phyloP scores from a whole-genome alignment of 345 rosid species.

The Citrus unshiu region DNA sequence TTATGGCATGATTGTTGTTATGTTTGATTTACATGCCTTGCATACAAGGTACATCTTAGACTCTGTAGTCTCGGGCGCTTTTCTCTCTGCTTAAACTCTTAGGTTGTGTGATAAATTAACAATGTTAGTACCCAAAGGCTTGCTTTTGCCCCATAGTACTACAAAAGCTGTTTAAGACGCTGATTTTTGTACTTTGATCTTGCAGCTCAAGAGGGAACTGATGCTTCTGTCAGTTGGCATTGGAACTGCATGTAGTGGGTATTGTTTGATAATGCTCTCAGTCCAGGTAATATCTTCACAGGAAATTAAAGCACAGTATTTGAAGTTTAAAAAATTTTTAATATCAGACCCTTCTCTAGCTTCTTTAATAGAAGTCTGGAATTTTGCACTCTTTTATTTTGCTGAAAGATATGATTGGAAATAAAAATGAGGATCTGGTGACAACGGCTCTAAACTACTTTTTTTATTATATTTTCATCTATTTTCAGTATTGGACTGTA shows the following conservation, averaged over 20 bases:
- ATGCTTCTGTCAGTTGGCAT: conserved; percentile 70
- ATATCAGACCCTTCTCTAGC: neutral
- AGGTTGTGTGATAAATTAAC: neutral
- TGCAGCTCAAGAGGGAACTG: conserved; percentile 80
- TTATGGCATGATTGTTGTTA: neutral
- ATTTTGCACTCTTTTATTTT: neutral
- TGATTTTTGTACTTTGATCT: conserved; percentile 18
- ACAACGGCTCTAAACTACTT: neutral
- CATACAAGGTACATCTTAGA: neutral
- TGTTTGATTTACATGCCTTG: neutral
- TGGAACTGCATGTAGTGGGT: conserved; percentile 77
- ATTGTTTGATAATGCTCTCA: conserved; percentile 69
- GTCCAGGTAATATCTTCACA: conserved; percentile 49
- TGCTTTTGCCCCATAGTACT: neutral
- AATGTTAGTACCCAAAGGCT: neutral
- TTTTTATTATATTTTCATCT: neutral
- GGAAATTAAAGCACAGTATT: neutral
- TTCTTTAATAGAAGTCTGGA: neutral
- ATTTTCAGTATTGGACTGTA: neutral
- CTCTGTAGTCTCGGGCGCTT: neutral
- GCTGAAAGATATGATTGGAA: neutral
- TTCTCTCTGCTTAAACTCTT: neutral
- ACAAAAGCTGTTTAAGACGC: neutral
- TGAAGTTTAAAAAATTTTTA: neutral
- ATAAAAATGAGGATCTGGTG: neutral